These are phyloP conservation scores for Rhizopus delemar DNA, from an alignment of 371 early-diverging fungal species.

Conservation along the genomic window DNA sequence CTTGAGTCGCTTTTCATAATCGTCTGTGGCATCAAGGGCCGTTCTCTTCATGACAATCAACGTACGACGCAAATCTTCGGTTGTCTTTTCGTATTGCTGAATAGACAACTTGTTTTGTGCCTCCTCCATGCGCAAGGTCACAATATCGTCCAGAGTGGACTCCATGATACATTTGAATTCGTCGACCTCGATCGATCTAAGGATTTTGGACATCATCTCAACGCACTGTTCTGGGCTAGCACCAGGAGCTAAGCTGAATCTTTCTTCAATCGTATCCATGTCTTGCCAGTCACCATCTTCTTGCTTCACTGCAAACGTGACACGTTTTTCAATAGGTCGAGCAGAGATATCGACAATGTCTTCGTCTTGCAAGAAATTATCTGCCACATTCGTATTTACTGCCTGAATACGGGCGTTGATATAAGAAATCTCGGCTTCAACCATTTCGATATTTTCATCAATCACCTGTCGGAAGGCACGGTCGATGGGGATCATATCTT, in stretches of 20 bases:
- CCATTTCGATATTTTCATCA: conserved; percentile 82
- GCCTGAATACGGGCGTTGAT: conserved; percentile 70
- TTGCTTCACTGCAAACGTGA: conserved; percentile 37
- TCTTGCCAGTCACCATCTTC: conserved; percentile 30
- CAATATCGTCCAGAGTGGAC: conserved; percentile 73
- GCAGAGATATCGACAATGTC: conserved; percentile 23
- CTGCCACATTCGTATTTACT: conserved; percentile 70
- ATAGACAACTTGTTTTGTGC: conserved; percentile 57
- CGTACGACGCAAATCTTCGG: conserved; percentile 66
- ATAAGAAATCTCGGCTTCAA: conserved; percentile 80
- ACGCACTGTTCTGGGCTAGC: conserved; percentile 50
- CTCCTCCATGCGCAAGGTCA: conserved; percentile 60
- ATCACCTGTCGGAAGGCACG: conserved; percentile 64
- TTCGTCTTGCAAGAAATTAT: conserved; percentile 51
- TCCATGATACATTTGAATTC: conserved; percentile 69
- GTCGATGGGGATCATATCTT: conserved; percentile 40
- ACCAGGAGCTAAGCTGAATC: conserved; percentile 40
- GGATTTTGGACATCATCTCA: conserved; percentile 56
- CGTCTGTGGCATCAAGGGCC: conserved; percentile 67
- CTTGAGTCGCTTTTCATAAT: conserved; percentile 74
- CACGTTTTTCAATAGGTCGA: conserved; percentile 27
- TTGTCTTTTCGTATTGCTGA: conserved; percentile 58
- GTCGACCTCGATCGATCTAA: conserved; percentile 58
- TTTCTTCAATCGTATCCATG: conserved; percentile 49
- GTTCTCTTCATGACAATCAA: conserved; percentile 75